phyloP scores from a whole-genome alignment of 2,329 filamentous ascomycete genomes.

The Aspergillus puulaauensis region DNA sequence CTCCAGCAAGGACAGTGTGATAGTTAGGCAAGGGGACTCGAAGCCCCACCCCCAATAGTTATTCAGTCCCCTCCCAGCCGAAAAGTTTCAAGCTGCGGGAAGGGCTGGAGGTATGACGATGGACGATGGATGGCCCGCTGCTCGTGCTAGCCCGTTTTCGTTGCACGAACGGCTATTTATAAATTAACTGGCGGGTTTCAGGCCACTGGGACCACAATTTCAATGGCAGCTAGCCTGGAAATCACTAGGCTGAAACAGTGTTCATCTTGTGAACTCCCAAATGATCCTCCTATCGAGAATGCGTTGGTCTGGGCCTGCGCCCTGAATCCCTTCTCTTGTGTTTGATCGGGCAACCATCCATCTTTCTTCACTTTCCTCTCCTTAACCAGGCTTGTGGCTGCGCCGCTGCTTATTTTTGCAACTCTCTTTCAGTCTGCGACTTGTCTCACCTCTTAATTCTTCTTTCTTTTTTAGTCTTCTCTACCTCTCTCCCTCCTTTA shows the following conservation, averaged over 20 bases:
- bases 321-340: neutral
- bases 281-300: neutral
- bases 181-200: neutral
- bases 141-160: too few relatives aligned
- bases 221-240: neutral
- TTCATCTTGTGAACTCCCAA: slow-evolving; percentile 6
- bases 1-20: too few relatives aligned
- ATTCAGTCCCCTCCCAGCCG: too few relatives aligned
- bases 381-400: slow-evolving; percentile 1
- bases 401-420: neutral
- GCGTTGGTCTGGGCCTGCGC: slow-evolving; percentile 2
- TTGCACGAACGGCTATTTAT: neutral
- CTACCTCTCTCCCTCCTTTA: slow-evolving; percentile 1
- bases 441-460: neutral
- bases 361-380: neutral
- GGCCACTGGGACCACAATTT: slow-evolving; percentile 3
- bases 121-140: too few relatives aligned
- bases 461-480: neutral
- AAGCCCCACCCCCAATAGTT: too few relatives aligned
- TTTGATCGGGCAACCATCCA: slow-evolving; percentile 1
- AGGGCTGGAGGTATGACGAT: too few relatives aligned
- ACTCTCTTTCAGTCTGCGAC: neutral
- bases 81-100: too few relatives aligned
- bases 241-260: slow-evolving; percentile 15
- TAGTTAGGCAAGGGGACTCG: too few relatives aligned